Percentiles rank a stretch among this genome's conserved stretches.
phyloP scores from a whole-genome alignment of 164 flowering plant species.

The Paratinospora sagittata region DNA sequence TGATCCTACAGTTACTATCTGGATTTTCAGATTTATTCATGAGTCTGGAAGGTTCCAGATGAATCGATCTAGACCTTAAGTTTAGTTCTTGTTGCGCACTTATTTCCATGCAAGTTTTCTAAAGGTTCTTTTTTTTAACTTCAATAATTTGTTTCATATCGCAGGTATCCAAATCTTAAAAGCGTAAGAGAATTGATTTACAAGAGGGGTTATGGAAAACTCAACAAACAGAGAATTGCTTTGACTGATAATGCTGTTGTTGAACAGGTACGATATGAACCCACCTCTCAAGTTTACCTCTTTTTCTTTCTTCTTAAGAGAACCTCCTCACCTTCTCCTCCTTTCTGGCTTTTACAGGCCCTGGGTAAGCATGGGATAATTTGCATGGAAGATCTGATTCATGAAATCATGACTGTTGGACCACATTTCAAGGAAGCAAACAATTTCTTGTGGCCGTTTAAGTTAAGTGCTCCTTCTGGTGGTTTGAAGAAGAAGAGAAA shows the following conservation, averaged over 20 bases:
- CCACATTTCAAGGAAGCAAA: slow-evolving; percentile 69
- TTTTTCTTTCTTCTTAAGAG: not conserved
- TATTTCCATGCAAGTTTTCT: not conserved
- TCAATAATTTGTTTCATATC: not conserved
- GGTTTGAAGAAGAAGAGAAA: slow-evolving; percentile 66
- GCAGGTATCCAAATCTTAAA: slow-evolving; percentile 58
- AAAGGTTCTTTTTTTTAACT: not conserved
- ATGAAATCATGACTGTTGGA: slow-evolving; percentile 64
- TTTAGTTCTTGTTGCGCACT: not conserved
- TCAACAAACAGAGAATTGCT: slow-evolving; percentile 51
- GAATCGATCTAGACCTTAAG: too few relatives aligned
- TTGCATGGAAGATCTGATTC: slow-evolving; percentile 60
- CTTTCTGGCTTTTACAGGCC: slow-evolving; percentile 26
- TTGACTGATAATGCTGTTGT: slow-evolving; percentile 53
- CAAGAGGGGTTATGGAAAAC: slow-evolving; percentile 67
- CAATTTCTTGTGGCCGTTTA: slow-evolving; percentile 66
- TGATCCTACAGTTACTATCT: too few relatives aligned
- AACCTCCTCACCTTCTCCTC: not conserved
- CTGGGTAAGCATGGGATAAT: slow-evolving; percentile 54
- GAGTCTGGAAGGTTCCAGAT: too few relatives aligned
- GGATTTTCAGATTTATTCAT: too few relatives aligned
- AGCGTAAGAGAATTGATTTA: slow-evolving; percentile 56
- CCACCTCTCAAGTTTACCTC: not conserved
- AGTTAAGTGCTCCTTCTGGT: slow-evolving; percentile 60
- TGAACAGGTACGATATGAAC: slow-evolving; percentile 36